Conservation (phyloP, 1,139 yeast genomes). For the Candida pseudocylindracea region DNA sequence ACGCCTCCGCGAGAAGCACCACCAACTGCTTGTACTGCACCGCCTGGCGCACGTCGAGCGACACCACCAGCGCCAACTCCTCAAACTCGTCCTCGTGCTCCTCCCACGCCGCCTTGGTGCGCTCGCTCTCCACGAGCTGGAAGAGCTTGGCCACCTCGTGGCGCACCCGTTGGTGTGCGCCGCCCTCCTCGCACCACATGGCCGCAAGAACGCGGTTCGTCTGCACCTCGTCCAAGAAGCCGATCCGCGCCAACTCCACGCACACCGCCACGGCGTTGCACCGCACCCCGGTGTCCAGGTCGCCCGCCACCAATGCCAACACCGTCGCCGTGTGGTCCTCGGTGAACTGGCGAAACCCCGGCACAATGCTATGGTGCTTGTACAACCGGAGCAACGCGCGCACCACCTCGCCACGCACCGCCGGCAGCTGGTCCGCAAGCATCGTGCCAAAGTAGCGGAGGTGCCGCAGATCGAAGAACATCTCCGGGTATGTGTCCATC, state of each 20-base stretch:
- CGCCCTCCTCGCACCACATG: constrained; percentile 16
- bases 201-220: constrained; percentile 16
- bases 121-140: constrained; percentile 6
- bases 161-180: constrained; percentile 11
- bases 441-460: constrained; percentile 73
- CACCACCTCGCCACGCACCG: constrained; percentile 45
- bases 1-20: constrained; percentile 1
- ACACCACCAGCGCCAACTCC: background rate
- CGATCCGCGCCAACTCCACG: constrained; percentile 30
- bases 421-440: constrained; percentile 40
- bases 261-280: constrained; percentile 27
- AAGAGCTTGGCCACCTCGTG: constrained; percentile 13
- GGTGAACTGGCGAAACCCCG: constrained; percentile 46
- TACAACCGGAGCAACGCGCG: constrained; percentile 30
- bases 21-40: constrained; percentile 2
- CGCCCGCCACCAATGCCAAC: constrained; percentile 27
- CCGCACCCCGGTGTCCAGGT: constrained; percentile 21
- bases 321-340: constrained; percentile 46
- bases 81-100: constrained; percentile 4
- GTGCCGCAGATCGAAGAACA: constrained; percentile 45
- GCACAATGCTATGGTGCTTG: constrained; percentile 9
- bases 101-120: constrained; percentile 6
- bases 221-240: constrained; percentile 41
- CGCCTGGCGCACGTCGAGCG: constrained; percentile 1
- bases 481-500: constrained; percentile 50